Base-by-base conservation (phyloP, 2,329 filamentous ascomycete species). In the Ustilaginoidea virens region DNA sequence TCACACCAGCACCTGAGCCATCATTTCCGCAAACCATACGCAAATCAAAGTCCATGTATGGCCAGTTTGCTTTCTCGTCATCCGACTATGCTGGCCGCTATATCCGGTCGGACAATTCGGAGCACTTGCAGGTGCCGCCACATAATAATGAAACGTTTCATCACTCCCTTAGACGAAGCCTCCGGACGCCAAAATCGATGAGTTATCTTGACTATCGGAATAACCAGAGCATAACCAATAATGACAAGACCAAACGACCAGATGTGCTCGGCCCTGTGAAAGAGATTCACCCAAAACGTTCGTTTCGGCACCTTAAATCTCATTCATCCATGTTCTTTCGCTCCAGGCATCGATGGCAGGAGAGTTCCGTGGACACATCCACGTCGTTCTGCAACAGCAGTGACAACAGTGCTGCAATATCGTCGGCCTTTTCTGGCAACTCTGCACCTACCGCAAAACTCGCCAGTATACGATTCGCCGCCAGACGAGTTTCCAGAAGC, bases 401-500 rank as follows among this genome's bases (percentile, higher is more conserved):
- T 40, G 60, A 58, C 42, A 37, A 43, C 32, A 53, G 48, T 23
- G 47, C 47, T 14, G 49, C 45, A 23, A 36, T 52, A 7, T 47
- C 48, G 14, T 55, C 38, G 9, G 45, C 38, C 4, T 44, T 40
- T 37, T 51, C 49, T 5, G 39, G 37, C 2, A 35, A 42, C 7
- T 39, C 36, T 3, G 28, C 42, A 5, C 34, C 42, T 6, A 6
- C 39, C 4, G 30, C 40, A 4, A 55, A 48, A 29, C 43, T 44
- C 7, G 34, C 39, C 6, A 44, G 46, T 4, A 39, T 74, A 17
- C 61, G 57, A 25, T 51, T 55, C 17, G 72, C 64, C 28, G 66
- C 69, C 8, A 61, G 76, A 15, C 73, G 70, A 18, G 67, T 73
- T 10, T 80, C 77, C 0, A 63, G 58, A 11, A 67, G 64, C 0